A percentile compares a stretch with the other conserved stretches of the same genome.
Conservation (phyloP, 805 yeast species). For the Scheffersomyces ergatensis region DNA sequence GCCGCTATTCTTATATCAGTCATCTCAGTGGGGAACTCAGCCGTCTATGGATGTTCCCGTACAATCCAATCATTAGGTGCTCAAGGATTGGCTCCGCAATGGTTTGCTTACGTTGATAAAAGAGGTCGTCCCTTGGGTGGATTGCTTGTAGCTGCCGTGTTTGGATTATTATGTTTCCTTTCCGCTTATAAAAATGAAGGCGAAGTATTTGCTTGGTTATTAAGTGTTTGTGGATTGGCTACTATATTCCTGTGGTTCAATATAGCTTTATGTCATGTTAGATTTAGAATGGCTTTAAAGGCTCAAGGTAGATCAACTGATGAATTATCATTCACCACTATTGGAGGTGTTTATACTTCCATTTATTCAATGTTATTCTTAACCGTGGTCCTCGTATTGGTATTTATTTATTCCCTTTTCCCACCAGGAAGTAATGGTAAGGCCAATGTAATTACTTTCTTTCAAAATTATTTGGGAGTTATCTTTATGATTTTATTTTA, state of each 20-base stretch:
- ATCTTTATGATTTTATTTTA: constrained; percentile 29
- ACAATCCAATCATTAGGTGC: constrained; percentile 65
- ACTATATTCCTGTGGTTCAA: constrained; percentile 42
- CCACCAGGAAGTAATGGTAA: constrained; percentile 29
- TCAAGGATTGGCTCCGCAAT: constrained; percentile 65
- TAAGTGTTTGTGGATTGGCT: constrained; percentile 39
- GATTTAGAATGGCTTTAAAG: constrained; percentile 39
- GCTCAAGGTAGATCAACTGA: constrained; percentile 30
- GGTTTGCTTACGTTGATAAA: constrained; percentile 38
- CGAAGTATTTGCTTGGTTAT: constrained; percentile 38
- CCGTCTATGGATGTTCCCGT: constrained; percentile 73
- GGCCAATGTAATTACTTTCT: constrained; percentile 31
- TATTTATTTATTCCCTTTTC: constrained; percentile 40
- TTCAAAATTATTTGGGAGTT: constrained; percentile 35
- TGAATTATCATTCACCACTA: constrained; percentile 33
- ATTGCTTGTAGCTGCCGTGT: constrained; percentile 24
- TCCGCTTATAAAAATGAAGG: constrained; percentile 29
- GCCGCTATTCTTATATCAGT: constrained; percentile 73
- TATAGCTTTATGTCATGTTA: constrained; percentile 37
- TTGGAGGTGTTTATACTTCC: constrained; percentile 38
- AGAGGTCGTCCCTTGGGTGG: constrained; percentile 43
- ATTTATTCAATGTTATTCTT: constrained; percentile 28
- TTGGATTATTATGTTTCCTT: constrained; percentile 41
- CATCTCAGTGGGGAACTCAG: constrained; percentile 73
- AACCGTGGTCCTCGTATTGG: constrained; percentile 29